Base-by-base conservation (phyloP, 176 grass and related monocot genomes). In the Eragrostis nindensis region DNA sequence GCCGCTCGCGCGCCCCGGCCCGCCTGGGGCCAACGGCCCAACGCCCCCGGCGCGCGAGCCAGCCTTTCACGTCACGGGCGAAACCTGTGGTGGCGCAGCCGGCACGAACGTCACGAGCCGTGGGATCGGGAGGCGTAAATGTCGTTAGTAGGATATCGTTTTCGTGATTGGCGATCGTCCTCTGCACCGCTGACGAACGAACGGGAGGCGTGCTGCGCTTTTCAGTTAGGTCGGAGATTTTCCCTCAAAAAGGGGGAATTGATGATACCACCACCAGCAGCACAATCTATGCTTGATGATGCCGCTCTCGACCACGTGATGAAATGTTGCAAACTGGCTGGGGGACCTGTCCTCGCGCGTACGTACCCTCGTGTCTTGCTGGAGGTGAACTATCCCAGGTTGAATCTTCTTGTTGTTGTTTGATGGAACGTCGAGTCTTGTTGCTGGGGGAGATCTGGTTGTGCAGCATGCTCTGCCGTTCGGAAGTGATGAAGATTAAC, bases 161-260 rank as follows among this genome's bases (percentile, higher is more conserved):
- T 71, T 71, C 67, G 7, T n/a, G 4, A 3, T 0, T 11, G 41
- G 79, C 64, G 14, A 17, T 83, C 62, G 7, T 19, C 43, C 4
- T 70, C 65, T 27, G 74, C 26, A 61, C 43, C 30, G 73, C 54
- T 42, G 83, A 60, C n/a, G n/a, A n/a, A n/a, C n/a, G n/a, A n/a
- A n/a, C n/a, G n/a, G n/a, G n/a, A n/a, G n/a, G n/a, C n/a, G n/a
- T n/a, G n/a, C n/a, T n/a, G n/a, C 9, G 42, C 42, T 44, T 5
- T 19, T 2, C 36, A n/a, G 10, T 13, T 19, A 10, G 21, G 21
- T 57, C 25, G 50, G 53, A 38, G 66, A 38, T 73, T 49, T 82
- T 32, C 12, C 16, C 32, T 1, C 42, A 50, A 18, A 25, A 25
- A 83, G 10, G 19, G 18, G 6, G 72, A n/a, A 68, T 70, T 50